A percentile compares a stretch with the other conserved stretches of the same genome.
phyloP scores from a whole-genome alignment of 441 rosid genomes.

The Monsonia emarginata region DNA sequence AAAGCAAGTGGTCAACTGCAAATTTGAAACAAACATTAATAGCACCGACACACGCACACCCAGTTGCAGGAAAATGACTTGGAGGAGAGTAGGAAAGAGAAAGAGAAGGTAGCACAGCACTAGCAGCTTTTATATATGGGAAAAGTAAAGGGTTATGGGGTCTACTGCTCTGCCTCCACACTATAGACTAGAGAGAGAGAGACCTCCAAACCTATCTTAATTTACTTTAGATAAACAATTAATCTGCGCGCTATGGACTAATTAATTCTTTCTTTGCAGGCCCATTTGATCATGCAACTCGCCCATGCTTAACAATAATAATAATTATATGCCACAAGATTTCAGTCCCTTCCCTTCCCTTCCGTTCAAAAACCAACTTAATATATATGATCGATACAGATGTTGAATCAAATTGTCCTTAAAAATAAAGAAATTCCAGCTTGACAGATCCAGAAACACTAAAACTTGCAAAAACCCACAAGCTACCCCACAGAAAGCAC shows the following conservation, averaged over 20 bases:
- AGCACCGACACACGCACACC: neutral
- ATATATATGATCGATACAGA: neutral
- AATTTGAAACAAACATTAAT: neutral
- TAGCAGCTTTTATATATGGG: too few species aligned
- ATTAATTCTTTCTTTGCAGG: too few species aligned
- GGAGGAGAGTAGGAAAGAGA: neutral
- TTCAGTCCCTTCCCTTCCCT: too few species aligned
- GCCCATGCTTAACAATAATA: too few species aligned
- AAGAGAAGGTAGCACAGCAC: neutral
- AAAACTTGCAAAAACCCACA: neutral
- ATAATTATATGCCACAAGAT: too few species aligned
- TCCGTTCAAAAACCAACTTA: neutral
- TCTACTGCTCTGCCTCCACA: neutral
- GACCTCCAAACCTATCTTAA: too few species aligned
- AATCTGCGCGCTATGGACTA: too few species aligned
- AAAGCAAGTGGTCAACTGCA: neutral
- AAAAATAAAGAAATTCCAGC: neutral
- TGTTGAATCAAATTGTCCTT: neutral
- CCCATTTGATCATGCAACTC: too few species aligned
- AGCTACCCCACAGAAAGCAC: neutral
- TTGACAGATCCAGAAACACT: neutral
- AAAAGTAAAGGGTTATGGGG: neutral
- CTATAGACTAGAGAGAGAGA: too few species aligned
- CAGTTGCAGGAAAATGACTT: slow-evolving; percentile 1
- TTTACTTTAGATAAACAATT: too few species aligned